A percentile compares a stretch with the other conserved stretches of the same genome.
Evolutionary conservation across 345 rosid genomes (phyloP).

Genomic region (Gossypium sturtianum): DNA sequence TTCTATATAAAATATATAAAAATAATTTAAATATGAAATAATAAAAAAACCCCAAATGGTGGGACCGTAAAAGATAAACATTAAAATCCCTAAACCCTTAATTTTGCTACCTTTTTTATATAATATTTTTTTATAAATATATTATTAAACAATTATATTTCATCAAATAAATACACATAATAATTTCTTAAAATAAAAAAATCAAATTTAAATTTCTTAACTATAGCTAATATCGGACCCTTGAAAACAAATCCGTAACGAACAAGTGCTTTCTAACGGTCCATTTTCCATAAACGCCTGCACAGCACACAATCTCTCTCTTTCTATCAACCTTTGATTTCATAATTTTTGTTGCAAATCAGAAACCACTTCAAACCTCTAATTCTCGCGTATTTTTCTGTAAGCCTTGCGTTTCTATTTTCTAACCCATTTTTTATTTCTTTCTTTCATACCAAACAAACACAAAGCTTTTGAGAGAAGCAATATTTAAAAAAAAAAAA

Average conservation of each 20-base stretch:
- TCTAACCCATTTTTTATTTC: not conserved
- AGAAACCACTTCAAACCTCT: not conserved
- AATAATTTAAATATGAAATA: too few relatives aligned
- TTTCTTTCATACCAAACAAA: not conserved
- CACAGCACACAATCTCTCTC: not conserved
- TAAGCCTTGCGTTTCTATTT: not conserved
- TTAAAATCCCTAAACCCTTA: too few relatives aligned
- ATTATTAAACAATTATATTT: too few relatives aligned
- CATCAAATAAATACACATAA: too few relatives aligned
- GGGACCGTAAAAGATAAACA: too few relatives aligned
- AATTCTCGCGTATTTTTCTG: not conserved
- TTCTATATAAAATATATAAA: too few relatives aligned
- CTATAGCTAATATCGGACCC: constrained; percentile 12
- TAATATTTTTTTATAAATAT: too few relatives aligned
- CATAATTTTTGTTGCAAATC: constrained; percentile 5
- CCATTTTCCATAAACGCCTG: constrained; percentile 28
- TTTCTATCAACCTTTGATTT: not conserved
- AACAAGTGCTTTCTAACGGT: constrained; percentile 31
- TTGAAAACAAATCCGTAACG: not conserved
- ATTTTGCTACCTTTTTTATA: too few relatives aligned
- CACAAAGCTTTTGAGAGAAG: not conserved
- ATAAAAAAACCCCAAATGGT: too few relatives aligned
- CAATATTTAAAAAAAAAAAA: not conserved
- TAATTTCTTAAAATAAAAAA: too few relatives aligned
- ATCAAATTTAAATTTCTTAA: too few relatives aligned